Percentiles rank a stretch among this genome's conserved stretches.
Conservation (phyloP, 495 filamentous ascomycete species). For the Rhypophila decipiens region DNA sequence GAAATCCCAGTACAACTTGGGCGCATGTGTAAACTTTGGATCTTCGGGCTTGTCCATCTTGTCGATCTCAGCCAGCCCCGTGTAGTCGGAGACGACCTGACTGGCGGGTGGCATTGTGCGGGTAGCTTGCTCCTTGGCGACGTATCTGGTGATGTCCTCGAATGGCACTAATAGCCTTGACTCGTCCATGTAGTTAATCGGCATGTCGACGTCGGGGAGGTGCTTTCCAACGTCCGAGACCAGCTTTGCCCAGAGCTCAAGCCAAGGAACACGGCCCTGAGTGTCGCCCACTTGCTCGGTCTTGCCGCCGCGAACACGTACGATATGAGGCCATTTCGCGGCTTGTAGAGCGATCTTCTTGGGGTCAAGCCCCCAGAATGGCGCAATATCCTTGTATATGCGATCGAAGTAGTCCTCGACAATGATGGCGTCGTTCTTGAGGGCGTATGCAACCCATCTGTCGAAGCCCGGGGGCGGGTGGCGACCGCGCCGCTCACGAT, state of each 20-base stretch:
- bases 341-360: constrained; percentile 40
- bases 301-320: constrained; percentile 49
- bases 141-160: constrained; percentile 49
- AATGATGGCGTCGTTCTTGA: constrained; percentile 47
- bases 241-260: constrained; percentile 46
- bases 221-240: constrained; percentile 44
- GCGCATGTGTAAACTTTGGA: constrained; percentile 17
- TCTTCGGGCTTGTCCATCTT: constrained; percentile 22
- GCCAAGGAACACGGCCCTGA: constrained; percentile 36
- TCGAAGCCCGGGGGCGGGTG: constrained; percentile 67
- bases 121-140: constrained; percentile 41
- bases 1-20: constrained; percentile 27
- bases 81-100: constrained; percentile 21
- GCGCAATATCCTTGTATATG: constrained; percentile 56
- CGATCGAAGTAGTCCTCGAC: constrained; percentile 66
- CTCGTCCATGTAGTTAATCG: constrained; percentile 59
- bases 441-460: constrained; percentile 55
- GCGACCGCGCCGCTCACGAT: constrained; percentile 54
- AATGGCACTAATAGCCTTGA: constrained; percentile 54
- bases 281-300: constrained; percentile 35
- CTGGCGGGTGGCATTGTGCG: constrained; percentile 28
- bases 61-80: constrained; percentile 22
- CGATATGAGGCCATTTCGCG: constrained; percentile 34
- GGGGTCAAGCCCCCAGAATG: constrained; percentile 58
- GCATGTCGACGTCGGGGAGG: constrained; percentile 61